Evolutionary conservation across 164 flowering plant genomes (phyloP).

Genomic region (Vitis labrusca): DNA sequence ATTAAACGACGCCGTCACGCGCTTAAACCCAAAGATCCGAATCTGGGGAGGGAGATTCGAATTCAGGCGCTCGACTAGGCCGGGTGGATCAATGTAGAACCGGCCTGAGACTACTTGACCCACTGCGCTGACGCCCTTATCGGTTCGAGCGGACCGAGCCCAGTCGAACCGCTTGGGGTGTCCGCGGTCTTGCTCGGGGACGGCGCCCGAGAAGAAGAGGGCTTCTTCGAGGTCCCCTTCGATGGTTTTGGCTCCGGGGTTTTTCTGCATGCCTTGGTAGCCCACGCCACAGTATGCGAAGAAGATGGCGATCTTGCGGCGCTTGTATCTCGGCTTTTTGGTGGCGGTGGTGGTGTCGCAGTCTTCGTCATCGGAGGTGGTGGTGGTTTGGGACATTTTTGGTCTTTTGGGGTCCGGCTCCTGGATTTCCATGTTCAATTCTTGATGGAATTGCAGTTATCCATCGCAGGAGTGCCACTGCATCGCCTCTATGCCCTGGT

Average conservation of each 20-base stretch:
- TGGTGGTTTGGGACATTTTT: constrained; percentile 72
- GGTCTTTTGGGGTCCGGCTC: constrained; percentile 53
- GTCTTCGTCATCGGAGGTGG: constrained; percentile 38
- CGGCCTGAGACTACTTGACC: constrained; percentile 95
- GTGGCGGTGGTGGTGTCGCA: constrained; percentile 12
- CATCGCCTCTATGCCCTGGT: not conserved
- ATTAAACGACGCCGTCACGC: constrained; percentile 67
- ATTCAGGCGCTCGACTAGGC: constrained; percentile 71
- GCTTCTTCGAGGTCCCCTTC: constrained; percentile 97
- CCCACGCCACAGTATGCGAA: constrained; percentile 95
- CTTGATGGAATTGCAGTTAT: not conserved
- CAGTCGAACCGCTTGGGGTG: constrained; percentile 64
- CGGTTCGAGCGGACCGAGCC: constrained; percentile 96
- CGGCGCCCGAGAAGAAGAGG: constrained; percentile 67
- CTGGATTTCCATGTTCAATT: constrained; percentile 24
- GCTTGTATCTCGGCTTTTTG: constrained; percentile 59
- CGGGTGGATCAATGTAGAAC: constrained; percentile 86
- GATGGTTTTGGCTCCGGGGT: constrained; percentile 97
- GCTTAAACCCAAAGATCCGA: constrained; percentile 80
- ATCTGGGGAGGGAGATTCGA: constrained; percentile 60
- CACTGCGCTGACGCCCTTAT: constrained; percentile 96
- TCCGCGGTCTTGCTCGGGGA: constrained; percentile 74
- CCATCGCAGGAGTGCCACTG: constrained; percentile 5
- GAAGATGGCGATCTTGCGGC: constrained; percentile 87
- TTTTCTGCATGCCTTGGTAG: constrained; percentile 96